Conservation (phyloP, 345 rosid genomes). For the Aurinia saxatilis region DNA sequence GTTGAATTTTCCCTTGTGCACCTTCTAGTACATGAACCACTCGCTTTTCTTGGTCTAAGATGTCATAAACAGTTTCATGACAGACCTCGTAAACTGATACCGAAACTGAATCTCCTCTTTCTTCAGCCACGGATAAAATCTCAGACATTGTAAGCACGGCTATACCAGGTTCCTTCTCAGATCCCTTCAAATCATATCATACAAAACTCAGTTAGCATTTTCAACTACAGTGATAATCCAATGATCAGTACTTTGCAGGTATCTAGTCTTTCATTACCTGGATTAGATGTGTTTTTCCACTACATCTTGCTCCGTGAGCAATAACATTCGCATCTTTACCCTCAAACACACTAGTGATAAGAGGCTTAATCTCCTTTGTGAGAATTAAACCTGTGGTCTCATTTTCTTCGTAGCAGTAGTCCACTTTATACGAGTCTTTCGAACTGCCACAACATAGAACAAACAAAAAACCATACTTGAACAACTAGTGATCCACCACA, state of each 20-base stretch:
- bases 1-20: constrained; percentile 51
- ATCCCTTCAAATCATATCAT: constrained; percentile 39
- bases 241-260: background rate
- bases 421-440: constrained; percentile 42
- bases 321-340: constrained; percentile 50
- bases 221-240: background rate
- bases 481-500: background rate
- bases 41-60: constrained; percentile 39
- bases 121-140: constrained; percentile 38
- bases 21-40: constrained; percentile 38
- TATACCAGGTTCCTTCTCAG: constrained; percentile 45
- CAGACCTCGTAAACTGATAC: constrained; percentile 49
- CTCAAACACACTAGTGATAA: constrained; percentile 42
- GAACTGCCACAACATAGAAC: constrained; percentile 31
- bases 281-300: constrained; percentile 52
- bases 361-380: constrained; percentile 50
- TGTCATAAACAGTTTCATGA: constrained; percentile 48
- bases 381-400: constrained; percentile 35
- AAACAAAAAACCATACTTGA: background rate
- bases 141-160: constrained; percentile 38
- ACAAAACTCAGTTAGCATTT: background rate
- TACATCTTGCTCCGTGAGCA: constrained; percentile 65
- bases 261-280: constrained; percentile 36
- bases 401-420: constrained; percentile 44
- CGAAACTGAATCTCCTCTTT: constrained; percentile 26